These are phyloP conservation scores for Camelina hispida DNA, from an alignment of 345 rosid species.

Conservation along the genomic window DNA sequence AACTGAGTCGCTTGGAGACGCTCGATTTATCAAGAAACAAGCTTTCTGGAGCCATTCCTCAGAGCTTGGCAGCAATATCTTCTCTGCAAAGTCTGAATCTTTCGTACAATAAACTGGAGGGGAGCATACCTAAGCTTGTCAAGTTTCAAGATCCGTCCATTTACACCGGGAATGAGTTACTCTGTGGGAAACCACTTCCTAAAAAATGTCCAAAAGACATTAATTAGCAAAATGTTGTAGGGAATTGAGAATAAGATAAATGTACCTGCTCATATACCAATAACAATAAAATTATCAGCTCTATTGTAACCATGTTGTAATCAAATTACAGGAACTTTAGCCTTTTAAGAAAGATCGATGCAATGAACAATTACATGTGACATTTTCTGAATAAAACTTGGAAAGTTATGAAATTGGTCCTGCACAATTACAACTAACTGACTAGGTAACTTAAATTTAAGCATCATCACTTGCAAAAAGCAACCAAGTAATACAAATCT, in stretches of 20 bases:
- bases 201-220: conserved; percentile 44
- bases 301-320: background rate
- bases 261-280: conserved; percentile 14
- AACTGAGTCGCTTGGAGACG: conserved; percentile 41
- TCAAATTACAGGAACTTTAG: conserved; percentile 10
- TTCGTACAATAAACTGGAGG: conserved; percentile 56
- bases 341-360: conserved; percentile 7
- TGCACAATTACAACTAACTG: background rate
- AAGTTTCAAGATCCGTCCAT: conserved; percentile 52
- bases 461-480: background rate
- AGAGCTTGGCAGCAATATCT: conserved; percentile 47
- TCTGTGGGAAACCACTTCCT: conserved; percentile 58
- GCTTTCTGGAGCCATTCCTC: conserved; percentile 56
- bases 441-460: background rate
- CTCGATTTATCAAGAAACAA: conserved; percentile 55
- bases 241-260: conserved; percentile 1
- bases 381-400: background rate
- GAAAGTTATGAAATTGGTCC: background rate
- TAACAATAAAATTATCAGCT: conserved; percentile 10
- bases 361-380: background rate
- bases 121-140: conserved; percentile 50
- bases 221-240: conserved; percentile 19
- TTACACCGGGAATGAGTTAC: conserved; percentile 51
- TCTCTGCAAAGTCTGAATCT: conserved; percentile 50
- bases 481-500: background rate